Conservation (phyloP, 768 basidiomycete species). For the Cyclocybe cylindracea region DNA sequence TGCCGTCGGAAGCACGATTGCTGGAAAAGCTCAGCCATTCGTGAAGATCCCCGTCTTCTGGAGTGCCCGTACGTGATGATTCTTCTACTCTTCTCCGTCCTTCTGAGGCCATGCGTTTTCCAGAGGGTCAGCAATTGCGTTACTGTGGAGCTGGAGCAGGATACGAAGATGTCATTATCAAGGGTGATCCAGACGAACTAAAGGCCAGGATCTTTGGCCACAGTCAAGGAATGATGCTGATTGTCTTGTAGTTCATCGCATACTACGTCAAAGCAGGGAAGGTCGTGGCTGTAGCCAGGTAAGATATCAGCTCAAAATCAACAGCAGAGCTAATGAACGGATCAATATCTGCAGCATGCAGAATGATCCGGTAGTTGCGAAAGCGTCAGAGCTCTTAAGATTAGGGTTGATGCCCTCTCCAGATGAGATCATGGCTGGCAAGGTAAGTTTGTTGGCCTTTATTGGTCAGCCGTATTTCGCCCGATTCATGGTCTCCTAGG, state of each 20-base stretch:
- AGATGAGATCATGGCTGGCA: constrained; percentile 71
- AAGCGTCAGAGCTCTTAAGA: constrained; percentile 76
- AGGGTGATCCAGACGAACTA: constrained; percentile 72
- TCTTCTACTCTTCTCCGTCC: not conserved
- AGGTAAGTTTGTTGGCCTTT: constrained; percentile 42
- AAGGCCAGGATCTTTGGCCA: constrained; percentile 51
- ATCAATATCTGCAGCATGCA: constrained; percentile 56
- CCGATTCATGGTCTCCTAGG: constrained; percentile 24
- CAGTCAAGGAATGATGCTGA: not conserved
- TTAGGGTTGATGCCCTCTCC: constrained; percentile 80
- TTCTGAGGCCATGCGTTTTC: not conserved
- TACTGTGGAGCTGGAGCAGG: constrained; percentile 76
- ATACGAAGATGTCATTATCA: constrained; percentile 78
- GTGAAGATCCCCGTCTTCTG: constrained; percentile 85
- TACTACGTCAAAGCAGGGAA: constrained; percentile 71
- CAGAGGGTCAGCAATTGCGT: constrained; percentile 84
- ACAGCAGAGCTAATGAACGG: no score
- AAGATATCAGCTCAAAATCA: not conserved
- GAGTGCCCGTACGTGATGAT: constrained; percentile 71
- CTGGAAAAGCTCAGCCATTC: constrained; percentile 65
- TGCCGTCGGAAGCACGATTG: constrained; percentile 78
- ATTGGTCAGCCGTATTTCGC: not conserved
- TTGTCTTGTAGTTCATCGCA: constrained; percentile 62
- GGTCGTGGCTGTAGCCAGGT: constrained; percentile 71
- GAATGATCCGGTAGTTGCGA: constrained; percentile 77